A percentile compares a stretch with the other conserved stretches of the same genome.
Evolutionary conservation across 768 basidiomycete genomes (phyloP).

Genomic region (Boletellus emodensis): DNA sequence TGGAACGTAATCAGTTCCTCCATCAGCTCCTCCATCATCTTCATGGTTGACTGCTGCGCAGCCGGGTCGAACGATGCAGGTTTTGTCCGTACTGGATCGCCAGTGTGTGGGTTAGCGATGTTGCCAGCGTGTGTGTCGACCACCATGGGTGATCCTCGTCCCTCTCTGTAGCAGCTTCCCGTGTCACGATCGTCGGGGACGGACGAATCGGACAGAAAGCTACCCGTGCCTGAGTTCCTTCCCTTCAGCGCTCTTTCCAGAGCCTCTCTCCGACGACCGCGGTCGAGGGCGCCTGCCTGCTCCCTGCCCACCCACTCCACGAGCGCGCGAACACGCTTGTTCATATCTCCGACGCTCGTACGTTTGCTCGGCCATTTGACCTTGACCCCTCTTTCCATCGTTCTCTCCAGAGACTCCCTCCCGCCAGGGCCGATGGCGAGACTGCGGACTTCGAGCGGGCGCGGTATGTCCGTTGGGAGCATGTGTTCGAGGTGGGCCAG

Average conservation of each 20-base stretch:
- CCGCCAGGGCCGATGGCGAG: slow-evolving; percentile 39
- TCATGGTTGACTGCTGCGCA: slow-evolving; percentile 51
- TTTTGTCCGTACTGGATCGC: slow-evolving; percentile 10
- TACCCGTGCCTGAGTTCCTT: slow-evolving; percentile 7
- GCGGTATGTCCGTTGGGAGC: slow-evolving; percentile 71
- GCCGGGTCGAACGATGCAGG: slow-evolving; percentile 4
- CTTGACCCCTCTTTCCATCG: slow-evolving; percentile 73
- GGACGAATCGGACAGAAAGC: slow-evolving; percentile 4
- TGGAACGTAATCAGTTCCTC: slow-evolving; percentile 86
- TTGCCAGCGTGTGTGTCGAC: slow-evolving; percentile 24
- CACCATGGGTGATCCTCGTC: slow-evolving; percentile 31
- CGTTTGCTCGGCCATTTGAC: slow-evolving; percentile 93
- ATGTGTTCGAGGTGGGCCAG: slow-evolving; percentile 81
- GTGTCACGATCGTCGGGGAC: slow-evolving; percentile 15
- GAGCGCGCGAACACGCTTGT: slow-evolving; percentile 85
- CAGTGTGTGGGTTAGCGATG: slow-evolving; percentile 12
- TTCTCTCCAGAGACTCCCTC: slow-evolving; percentile 56
- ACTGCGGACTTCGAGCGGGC: slow-evolving; percentile 67
- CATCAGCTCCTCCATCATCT: slow-evolving; percentile 89
- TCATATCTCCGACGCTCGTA: slow-evolving; percentile 97
- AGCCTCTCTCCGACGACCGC: slow-evolving; percentile 64
- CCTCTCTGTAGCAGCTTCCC: slow-evolving; percentile 10
- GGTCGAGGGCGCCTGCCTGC: slow-evolving; percentile 71
- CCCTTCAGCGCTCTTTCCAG: slow-evolving; percentile 50
- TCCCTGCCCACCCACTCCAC: slow-evolving; percentile 94